Percentiles rank a stretch among this genome's conserved stretches.
Conservation (phyloP, 2,329 filamentous ascomycete genomes). For the Westerdykella ornata region DNA sequence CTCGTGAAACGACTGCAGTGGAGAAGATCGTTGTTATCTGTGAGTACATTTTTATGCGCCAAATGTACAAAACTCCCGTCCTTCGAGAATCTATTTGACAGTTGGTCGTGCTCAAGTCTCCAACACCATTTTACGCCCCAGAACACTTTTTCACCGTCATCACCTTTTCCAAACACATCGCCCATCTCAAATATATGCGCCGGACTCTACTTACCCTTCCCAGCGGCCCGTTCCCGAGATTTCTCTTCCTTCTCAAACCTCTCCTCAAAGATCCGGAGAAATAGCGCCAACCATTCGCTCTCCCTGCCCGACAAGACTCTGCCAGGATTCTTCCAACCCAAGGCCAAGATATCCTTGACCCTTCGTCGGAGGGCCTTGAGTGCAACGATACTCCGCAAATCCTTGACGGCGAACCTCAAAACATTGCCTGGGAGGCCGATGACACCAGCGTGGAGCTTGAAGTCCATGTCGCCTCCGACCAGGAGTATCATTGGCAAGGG, state of each 20-base stretch:
- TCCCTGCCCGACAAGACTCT: conserved; percentile 36
- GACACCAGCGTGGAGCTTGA: conserved; percentile 84
- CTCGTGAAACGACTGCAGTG: too few species aligned
- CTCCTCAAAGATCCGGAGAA: conserved; percentile 25
- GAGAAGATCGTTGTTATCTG: too few species aligned
- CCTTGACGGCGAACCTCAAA: conserved; percentile 70
- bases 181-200: too few species aligned
- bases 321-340: conserved; percentile 56
- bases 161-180: too few species aligned
- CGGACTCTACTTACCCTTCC: conserved; percentile 20
- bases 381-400: conserved; percentile 89
- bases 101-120: too few species aligned
- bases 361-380: conserved; percentile 71
- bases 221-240: conserved; percentile 22
- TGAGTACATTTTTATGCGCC: too few species aligned
- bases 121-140: too few species aligned
- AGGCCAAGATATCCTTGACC: conserved; percentile 67
- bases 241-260: conserved; percentile 30
- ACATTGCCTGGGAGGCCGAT: conserved; percentile 82
- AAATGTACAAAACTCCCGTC: too few species aligned
- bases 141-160: too few species aligned
- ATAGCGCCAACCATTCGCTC: conserved; percentile 39
- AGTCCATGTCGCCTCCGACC: conserved; percentile 74
- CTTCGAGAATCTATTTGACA: too few species aligned
- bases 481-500: conserved; percentile 66